These are phyloP conservation scores for Aspergillus avenaceus DNA, from an alignment of 495 filamentous ascomycete genomes.

Conservation along the genomic window DNA sequence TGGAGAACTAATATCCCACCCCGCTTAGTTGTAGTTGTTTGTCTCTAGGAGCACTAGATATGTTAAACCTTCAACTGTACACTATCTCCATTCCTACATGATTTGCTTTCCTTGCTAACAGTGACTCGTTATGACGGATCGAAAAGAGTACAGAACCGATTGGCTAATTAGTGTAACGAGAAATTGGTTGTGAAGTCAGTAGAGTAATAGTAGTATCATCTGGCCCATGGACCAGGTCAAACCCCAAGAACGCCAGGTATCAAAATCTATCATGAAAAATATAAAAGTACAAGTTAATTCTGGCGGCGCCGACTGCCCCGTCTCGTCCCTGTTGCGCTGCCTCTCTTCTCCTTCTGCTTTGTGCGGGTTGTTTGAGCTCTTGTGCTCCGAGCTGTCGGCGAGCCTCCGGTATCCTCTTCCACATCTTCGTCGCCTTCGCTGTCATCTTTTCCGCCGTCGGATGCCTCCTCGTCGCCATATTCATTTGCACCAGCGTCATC, in stretches of 20 bases:
- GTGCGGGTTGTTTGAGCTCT: constrained; percentile 35
- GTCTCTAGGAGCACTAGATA: no score
- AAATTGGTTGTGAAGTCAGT: neutral
- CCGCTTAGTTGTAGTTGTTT: no score
- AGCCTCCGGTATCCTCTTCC: constrained; percentile 35
- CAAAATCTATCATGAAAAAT: constrained; percentile 9
- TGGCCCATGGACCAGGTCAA: no score
- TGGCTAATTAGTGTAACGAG: no score
- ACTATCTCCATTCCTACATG: no score
- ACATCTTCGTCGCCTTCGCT: constrained; percentile 32
- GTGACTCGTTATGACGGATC: no score
- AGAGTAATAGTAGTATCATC: no score
- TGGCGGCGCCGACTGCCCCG: constrained; percentile 36
- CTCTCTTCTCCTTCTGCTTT: constrained; percentile 35
- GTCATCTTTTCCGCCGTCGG: constrained; percentile 23
- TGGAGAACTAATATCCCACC: no score
- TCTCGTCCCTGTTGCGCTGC: constrained; percentile 27
- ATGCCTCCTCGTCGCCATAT: constrained; percentile 34
- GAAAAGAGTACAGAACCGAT: no score
- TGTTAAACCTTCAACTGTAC: no score
- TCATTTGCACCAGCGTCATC: constrained; percentile 39
- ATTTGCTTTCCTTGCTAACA: no score
- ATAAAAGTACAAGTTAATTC: neutral
- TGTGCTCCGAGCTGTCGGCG: constrained; percentile 34
- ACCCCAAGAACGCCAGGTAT: constrained; percentile 26